Conservation (phyloP, 495 filamentous ascomycete species). For the Penicillium crystallinum region DNA sequence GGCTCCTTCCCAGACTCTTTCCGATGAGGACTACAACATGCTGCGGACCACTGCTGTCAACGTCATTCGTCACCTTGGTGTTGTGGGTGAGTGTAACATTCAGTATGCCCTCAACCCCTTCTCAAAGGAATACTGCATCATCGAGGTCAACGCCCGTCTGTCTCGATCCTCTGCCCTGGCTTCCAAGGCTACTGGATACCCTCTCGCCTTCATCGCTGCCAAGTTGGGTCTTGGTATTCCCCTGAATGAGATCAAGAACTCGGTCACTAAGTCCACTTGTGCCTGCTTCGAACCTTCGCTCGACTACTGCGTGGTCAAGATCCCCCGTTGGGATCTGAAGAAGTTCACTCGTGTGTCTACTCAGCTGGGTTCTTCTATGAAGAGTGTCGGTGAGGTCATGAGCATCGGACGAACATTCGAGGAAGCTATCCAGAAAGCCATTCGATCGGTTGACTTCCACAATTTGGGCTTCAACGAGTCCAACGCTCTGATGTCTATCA, state of each 20-base stretch:
- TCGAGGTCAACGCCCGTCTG: slow-evolving; percentile 97
- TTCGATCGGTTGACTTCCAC: slow-evolving; percentile 87
- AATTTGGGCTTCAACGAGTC: slow-evolving; percentile 96
- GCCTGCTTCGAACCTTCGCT: slow-evolving; percentile 99
- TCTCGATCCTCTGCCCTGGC: slow-evolving; percentile 94
- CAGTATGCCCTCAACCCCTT: slow-evolving; percentile 97
- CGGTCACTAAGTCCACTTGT: slow-evolving; percentile 91
- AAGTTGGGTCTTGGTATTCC: slow-evolving; percentile 94
- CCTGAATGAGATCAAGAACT: slow-evolving; percentile 93
- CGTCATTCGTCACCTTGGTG: slow-evolving; percentile 93
- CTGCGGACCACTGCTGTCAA: slow-evolving; percentile 97
- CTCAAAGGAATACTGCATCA: slow-evolving; percentile 96
- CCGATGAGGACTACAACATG: slow-evolving; percentile 99
- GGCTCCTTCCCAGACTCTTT: slow-evolving; percentile 92
- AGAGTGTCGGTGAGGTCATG: slow-evolving; percentile 99
- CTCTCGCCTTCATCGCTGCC: slow-evolving; percentile 91
- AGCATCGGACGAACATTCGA: slow-evolving; percentile 95
- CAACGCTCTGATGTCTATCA: slow-evolving; percentile 87
- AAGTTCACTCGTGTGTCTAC: slow-evolving; percentile 97
- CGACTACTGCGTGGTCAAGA: slow-evolving; percentile 98
- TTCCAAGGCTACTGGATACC: slow-evolving; percentile 96
- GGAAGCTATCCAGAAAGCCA: slow-evolving; percentile 97
- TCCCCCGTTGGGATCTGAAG: slow-evolving; percentile 97
- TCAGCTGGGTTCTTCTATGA: slow-evolving; percentile 95
- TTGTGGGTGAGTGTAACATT: slow-evolving; percentile 98